Evolutionary conservation across 345 rosid genomes (phyloP), one percentile per base, ranked within the genome.

Genomic region (Camelina sativa): DNA sequence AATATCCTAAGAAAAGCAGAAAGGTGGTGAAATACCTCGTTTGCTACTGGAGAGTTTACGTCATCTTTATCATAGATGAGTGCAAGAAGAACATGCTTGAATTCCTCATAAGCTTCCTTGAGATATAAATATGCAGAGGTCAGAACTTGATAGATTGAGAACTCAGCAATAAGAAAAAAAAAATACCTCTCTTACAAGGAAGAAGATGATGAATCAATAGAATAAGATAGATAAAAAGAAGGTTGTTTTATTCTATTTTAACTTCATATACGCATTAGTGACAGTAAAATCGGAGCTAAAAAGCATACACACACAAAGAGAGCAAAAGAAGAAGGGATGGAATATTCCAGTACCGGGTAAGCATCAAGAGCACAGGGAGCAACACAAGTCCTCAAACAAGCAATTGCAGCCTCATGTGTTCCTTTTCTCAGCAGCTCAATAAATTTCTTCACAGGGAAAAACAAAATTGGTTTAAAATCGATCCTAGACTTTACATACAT

Each of bases 361-460:
- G 97, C 98, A 80, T 91, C 89, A 65, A 94, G 96, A 69, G 98
- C 98, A 84, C 89, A 94, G 4, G 98, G 98, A 63, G 97, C 97
- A 73, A 94, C 91, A 74, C 73, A 82, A 16, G 84, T 91, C 84
- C 97, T 87, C 74, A 86, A 80, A 86, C 91, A 91, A 68, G 62
- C 71, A 80, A 94, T 88, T 11, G 97, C 97, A 56, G 85, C 83
- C 77, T 91, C 88, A 5, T 67, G 46, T 3, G 88, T 87, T 67
- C 97, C 97, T 83, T 77, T 85, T 79, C 97, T 85, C 84, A 94
- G 66, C 46, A 94, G 78, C 86, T 94, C 98, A 72, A 94, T 86
- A 80, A 91, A 91, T 88, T 91, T 91, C 98, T 91, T 58, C 84
- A 66, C 43, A 25, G 12, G 16, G 60, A 52, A 69, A 56, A 22